A percentile compares a stretch with the other conserved stretches of the same genome.
These are phyloP conservation scores for Cicer judaicum DNA, from an alignment of 306 rosid genomes.

Conservation along the genomic window DNA sequence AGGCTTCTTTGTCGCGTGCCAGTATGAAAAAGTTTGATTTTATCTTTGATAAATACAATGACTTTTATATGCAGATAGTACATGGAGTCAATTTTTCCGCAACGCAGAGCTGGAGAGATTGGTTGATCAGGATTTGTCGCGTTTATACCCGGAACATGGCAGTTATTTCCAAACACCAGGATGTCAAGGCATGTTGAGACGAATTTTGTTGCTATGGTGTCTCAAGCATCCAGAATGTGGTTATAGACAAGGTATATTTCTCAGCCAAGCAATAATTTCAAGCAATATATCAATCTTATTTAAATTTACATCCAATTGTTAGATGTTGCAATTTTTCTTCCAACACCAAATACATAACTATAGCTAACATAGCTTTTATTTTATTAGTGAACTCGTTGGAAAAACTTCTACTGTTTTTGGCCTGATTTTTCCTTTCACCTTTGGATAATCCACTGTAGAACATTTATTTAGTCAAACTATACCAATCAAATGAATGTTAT, in stretches of 20 bases:
- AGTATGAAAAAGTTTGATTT: conserved; percentile 3
- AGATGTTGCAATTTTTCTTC: conserved; percentile 8
- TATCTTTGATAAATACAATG: conserved; percentile 38
- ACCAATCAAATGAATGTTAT: conserved; percentile 19
- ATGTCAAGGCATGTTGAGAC: conserved; percentile 94
- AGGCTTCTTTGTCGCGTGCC: background rate
- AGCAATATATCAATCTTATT: conserved; percentile 26
- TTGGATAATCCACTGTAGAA: background rate
- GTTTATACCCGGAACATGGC: conserved; percentile 93
- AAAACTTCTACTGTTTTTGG: background rate
- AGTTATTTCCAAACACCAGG: conserved; percentile 92
- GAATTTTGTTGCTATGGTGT: conserved; percentile 95
- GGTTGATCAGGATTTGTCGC: conserved; percentile 97
- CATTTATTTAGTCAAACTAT: background rate
- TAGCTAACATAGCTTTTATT: background rate
- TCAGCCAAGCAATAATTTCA: conserved; percentile 30
- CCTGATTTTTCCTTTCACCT: conserved; percentile 11
- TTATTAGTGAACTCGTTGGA: background rate
- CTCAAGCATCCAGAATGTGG: conserved; percentile 90
- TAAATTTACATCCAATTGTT: background rate
- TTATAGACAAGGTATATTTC: conserved; percentile 83
- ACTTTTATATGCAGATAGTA: conserved; percentile 72
- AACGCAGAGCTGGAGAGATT: conserved; percentile 93
- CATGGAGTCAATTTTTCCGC: conserved; percentile 97
- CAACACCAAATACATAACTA: background rate